Evolutionary conservation across 2,329 filamentous ascomycete genomes (phyloP).

Genomic region (Cytospora piceicola): DNA sequence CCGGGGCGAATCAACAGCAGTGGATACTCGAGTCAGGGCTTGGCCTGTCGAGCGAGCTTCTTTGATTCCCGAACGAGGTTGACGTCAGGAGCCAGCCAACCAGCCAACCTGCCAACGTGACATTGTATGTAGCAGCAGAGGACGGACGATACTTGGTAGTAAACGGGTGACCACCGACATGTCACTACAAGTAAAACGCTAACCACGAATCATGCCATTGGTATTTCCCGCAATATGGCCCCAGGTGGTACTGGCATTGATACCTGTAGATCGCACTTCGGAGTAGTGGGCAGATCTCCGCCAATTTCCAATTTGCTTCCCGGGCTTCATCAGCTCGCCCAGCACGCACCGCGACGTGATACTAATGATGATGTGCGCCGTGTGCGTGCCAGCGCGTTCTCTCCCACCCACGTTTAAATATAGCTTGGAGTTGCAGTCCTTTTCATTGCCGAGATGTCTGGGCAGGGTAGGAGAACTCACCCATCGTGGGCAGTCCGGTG

Average conservation of each 20-base stretch:
- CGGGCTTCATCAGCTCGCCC: not conserved
- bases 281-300: slow-evolving; percentile 21
- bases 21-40: not conserved
- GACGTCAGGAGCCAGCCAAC: not conserved
- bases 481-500: slow-evolving; percentile 7
- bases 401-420: slow-evolving; percentile 15
- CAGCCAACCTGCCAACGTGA: not conserved
- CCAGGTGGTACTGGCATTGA: slow-evolving; percentile 10
- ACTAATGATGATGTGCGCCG: not conserved
- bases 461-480: slow-evolving; percentile 1
- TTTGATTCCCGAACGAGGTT: not conserved
- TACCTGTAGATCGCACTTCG: slow-evolving; percentile 21
- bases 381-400: slow-evolving; percentile 5
- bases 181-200: not conserved
- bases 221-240: not conserved
- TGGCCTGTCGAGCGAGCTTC: not conserved
- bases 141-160: not conserved
- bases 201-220: slow-evolving; percentile 1
- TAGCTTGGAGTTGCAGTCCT: not conserved
- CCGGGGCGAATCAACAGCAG: not conserved
- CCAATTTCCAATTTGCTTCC: slow-evolving; percentile 16
- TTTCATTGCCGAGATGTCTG: slow-evolving; percentile 11
- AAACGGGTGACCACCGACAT: not conserved
- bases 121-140: not conserved
- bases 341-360: slow-evolving; percentile 3